These are phyloP conservation scores for Kockiozyma suomiensis DNA, from an alignment of 805 yeast species.

Conservation along the genomic window DNA sequence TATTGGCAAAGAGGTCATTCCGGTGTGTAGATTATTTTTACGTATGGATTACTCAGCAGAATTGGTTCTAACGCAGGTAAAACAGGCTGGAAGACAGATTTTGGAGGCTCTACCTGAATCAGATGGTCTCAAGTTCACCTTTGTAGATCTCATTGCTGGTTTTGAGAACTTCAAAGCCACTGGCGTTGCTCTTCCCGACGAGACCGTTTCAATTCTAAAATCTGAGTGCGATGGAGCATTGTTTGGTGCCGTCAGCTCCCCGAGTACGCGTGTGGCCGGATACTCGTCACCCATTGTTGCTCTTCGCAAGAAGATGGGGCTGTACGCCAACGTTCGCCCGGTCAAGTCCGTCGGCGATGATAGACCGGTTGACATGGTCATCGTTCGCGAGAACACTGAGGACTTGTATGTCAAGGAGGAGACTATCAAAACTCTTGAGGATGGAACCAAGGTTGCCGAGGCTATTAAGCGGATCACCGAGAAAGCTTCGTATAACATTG, in stretches of 20 bases:
- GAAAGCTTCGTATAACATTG: slow-evolving; percentile 80
- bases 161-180: slow-evolving; percentile 90
- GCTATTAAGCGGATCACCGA: slow-evolving; percentile 97
- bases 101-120: slow-evolving; percentile 79
- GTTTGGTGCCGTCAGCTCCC: slow-evolving; percentile 95
- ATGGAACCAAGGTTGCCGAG: slow-evolving; percentile 91
- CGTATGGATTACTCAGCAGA: neutral
- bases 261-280: slow-evolving; percentile 90
- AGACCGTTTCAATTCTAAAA: slow-evolving; percentile 76
- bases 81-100: slow-evolving; percentile 75
- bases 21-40: slow-evolving; percentile 49
- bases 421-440: slow-evolving; percentile 58
- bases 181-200: slow-evolving; percentile 95
- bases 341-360: slow-evolving; percentile 91
- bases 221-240: slow-evolving; percentile 93
- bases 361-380: slow-evolving; percentile 93
- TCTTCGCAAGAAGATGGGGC: slow-evolving; percentile 90
- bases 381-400: slow-evolving; percentile 98
- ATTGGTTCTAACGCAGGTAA: no score
- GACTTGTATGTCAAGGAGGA: slow-evolving; percentile 96
- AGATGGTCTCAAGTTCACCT: slow-evolving; percentile 78
- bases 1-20: slow-evolving; percentile 95
- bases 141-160: slow-evolving; percentile 89
- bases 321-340: slow-evolving; percentile 96
- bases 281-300: slow-evolving; percentile 99